Evolutionary conservation across 305 asterid species (phyloP).

Genomic region (Fraxinus sp.): DNA sequence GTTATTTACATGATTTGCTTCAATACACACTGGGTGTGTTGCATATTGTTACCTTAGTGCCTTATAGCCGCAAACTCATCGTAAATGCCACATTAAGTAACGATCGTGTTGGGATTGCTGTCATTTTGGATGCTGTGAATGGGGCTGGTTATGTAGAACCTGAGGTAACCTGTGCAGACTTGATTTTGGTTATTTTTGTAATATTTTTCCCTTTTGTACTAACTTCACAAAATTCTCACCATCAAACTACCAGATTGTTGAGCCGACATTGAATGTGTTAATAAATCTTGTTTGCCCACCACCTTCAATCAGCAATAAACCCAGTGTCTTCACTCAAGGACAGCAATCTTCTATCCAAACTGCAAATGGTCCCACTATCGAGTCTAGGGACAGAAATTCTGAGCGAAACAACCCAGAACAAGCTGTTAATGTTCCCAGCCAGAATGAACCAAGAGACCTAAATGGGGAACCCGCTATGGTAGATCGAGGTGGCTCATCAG

Average conservation of each 20-base stretch:
- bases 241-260: constrained; percentile 62
- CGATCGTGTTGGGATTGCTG: constrained; percentile 93
- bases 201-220: not conserved
- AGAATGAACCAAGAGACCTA: constrained; percentile 63
- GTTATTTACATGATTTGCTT: constrained; percentile 91
- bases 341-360: constrained; percentile 59
- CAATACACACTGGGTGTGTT: constrained; percentile 92
- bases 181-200: not conserved
- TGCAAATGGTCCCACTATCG: constrained; percentile 45
- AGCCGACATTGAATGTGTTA: constrained; percentile 80
- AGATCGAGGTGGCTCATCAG: constrained; percentile 57
- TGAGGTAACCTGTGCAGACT: constrained; percentile 51
- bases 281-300: constrained; percentile 99
- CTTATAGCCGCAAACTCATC: constrained; percentile 81
- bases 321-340: constrained; percentile 61
- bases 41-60: constrained; percentile 85
- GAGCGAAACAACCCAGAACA: constrained; percentile 55
- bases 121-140: constrained; percentile 91
- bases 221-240: constrained; percentile 10
- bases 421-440: constrained; percentile 41
- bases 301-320: constrained; percentile 93
- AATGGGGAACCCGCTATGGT: constrained; percentile 63
- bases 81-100: constrained; percentile 82
- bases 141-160: constrained; percentile 94
- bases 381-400: constrained; percentile 1